phyloP scores from a whole-genome alignment of 257 asterid genomes.

The Mentha longifolia region DNA sequence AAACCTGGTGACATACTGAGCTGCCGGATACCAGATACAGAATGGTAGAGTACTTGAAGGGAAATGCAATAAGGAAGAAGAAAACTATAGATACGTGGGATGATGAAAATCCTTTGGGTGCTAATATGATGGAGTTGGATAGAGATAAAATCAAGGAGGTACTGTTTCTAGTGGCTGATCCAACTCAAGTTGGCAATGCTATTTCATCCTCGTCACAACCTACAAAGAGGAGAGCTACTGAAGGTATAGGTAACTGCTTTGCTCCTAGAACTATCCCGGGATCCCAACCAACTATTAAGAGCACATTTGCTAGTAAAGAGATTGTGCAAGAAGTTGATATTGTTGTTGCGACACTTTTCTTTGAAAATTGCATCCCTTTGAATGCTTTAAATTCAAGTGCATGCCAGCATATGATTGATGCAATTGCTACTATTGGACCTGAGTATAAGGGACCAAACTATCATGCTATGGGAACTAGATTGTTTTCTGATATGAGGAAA shows the following conservation, averaged over 20 bases:
- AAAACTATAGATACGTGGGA: not conserved
- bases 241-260: not conserved
- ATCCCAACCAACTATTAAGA: not conserved
- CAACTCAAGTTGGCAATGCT: not conserved
- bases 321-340: not conserved
- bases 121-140: too few species aligned
- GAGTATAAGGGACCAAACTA: not conserved
- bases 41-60: not conserved
- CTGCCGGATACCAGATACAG: not conserved
- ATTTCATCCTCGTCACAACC: not conserved
- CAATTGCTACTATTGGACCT: not conserved
- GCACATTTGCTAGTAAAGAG: not conserved
- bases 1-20: not conserved
- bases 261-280: not conserved
- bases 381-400: constrained; percentile 9
- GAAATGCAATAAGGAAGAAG: not conserved
- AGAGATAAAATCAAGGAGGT: too few species aligned
- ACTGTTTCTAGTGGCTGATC: not conserved
- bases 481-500: not conserved
- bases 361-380: not conserved
- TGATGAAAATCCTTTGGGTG: too few species aligned
- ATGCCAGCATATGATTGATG: not conserved
- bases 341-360: not conserved
- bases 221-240: not conserved
- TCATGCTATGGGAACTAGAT: not conserved